These are phyloP conservation scores for Endotrypanum monterogeii DNA, from an alignment of 208 protist species.

Conservation along the genomic window DNA sequence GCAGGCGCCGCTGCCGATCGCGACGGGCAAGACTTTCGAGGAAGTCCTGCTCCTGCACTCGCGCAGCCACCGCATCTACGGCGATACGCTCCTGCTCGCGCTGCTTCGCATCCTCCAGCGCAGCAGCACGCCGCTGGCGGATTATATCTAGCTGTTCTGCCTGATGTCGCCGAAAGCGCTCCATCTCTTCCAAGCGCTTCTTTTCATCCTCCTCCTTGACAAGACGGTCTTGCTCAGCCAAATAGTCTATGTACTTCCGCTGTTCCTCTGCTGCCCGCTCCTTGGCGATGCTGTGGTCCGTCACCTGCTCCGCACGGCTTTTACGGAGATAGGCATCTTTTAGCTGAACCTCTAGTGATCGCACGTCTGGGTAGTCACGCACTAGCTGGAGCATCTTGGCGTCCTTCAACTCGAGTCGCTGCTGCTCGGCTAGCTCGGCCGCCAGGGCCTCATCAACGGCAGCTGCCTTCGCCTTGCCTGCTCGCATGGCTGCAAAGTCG, in stretches of 20 bases:
- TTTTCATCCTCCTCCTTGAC: constrained; percentile 64
- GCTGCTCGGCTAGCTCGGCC: constrained; percentile 75
- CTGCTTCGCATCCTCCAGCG: constrained; percentile 61
- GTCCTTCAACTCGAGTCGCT: constrained; percentile 70
- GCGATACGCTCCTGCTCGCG: constrained; percentile 82
- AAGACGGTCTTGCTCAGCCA: constrained; percentile 51
- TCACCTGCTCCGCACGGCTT: constrained; percentile 75
- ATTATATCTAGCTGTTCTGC: constrained; percentile 79
- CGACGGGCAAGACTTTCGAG: constrained; percentile 61
- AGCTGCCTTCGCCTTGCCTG: constrained; percentile 47
- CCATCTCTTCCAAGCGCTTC: constrained; percentile 51
- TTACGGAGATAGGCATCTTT: constrained; percentile 81
- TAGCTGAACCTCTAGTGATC: constrained; percentile 71
- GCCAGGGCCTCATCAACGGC: constrained; percentile 77
- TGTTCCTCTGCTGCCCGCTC: constrained; percentile 58
- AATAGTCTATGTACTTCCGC: constrained; percentile 54
- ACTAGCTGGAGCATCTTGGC: constrained; percentile 91
- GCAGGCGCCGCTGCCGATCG: constrained; percentile 74
- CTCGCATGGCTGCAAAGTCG: constrained; percentile 51
- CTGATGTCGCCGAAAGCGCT: constrained; percentile 78
- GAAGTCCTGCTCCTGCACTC: constrained; percentile 87
- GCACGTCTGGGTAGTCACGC: constrained; percentile 75
- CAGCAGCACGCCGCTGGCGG: constrained; percentile 54
- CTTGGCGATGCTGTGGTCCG: constrained; percentile 43
- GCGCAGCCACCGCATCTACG: constrained; percentile 86